Evolutionary conservation across 164 flowering plant species (phyloP).

Genomic region (Warburgia ugandensis): DNA sequence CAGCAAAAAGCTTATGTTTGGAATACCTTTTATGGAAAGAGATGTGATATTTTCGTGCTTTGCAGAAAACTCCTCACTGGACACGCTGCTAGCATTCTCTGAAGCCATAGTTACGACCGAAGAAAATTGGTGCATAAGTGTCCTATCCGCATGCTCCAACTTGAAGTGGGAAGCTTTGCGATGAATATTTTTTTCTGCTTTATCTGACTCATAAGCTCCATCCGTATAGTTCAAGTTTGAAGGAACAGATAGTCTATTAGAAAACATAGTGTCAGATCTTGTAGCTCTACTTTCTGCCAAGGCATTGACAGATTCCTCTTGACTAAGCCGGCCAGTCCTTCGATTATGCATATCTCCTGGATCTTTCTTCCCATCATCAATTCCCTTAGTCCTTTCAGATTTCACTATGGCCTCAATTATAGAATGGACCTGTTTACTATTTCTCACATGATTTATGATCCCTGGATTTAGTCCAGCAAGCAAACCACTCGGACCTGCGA

Average conservation of each 20-base stretch:
- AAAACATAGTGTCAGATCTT: conserved; percentile 9
- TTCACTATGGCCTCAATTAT: conserved; percentile 77
- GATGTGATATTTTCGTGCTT: conserved; percentile 35
- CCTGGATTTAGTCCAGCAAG: conserved; percentile 84
- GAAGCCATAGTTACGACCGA: conserved; percentile 31
- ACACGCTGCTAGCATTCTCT: conserved; percentile 33
- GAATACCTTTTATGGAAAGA: conserved; percentile 65
- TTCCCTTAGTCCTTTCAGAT: conserved; percentile 43
- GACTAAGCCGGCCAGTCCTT: conserved; percentile 8
- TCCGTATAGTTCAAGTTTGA: conserved; percentile 20
- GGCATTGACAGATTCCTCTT: conserved; percentile 11
- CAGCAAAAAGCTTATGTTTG: neutral
- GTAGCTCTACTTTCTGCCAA: conserved; percentile 13
- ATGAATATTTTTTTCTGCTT: conserved; percentile 14
- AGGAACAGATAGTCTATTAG: conserved; percentile 6
- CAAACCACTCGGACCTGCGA: conserved; percentile 94
- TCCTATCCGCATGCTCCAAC: conserved; percentile 23
- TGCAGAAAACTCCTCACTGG: conserved; percentile 36
- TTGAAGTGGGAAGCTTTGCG: conserved; percentile 13
- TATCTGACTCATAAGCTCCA: conserved; percentile 18
- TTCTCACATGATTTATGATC: conserved; percentile 90
- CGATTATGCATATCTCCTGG: conserved; percentile 14
- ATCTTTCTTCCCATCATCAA: conserved; percentile 18
- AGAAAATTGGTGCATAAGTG: conserved; percentile 31
- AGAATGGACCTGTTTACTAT: conserved; percentile 90